Base-by-base conservation (phyloP, 2,329 filamentous ascomycete species). In the Botryosphaeria agaves region DNA sequence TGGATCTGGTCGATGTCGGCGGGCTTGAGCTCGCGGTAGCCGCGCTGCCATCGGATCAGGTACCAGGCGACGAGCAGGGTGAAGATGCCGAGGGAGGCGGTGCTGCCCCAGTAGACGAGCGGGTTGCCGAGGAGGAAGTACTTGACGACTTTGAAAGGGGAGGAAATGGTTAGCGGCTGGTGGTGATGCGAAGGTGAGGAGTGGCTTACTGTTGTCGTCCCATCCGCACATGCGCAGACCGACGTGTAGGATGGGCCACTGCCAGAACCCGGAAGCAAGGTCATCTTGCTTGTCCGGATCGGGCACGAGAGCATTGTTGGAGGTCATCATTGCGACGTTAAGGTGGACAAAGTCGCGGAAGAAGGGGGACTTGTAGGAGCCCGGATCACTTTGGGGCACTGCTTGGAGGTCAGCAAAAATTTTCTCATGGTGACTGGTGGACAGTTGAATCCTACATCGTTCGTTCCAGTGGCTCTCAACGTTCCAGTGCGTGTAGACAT, bases 281-380 rank as follows among this genome's bases (percentile, higher is more conserved):
- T 98, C 89, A 47, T 98, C 89, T 55, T 98, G 89, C 69, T 98
- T 98, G 55, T 98, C 89, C 4, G 89, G 87, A 48, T 98, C 89
- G 3, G 89, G 89, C 14, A 98, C 83, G 27, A 98, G 72, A 15
- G 89, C 89, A 49, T 98, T 98, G 68, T 98, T 98, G 23, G 89
- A 95, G 3, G 89, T 98, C 87, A 95, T 94, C 89, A 98, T 98
- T 38, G 89, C 89, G 37, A 98, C 89, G 52, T 98, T 98, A 37
- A 95, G 64, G 54, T 98, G 89, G 39, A 98, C 76, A 47, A 98
- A 98, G 56, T 98, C 89, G 51, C 92, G 85, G 48, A 93, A 66
- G 67, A 98, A 98, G 2, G 91, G 89, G 20, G 87, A 95, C 61
- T 81, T 92, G 64, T 94, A 98, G 33, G 81, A 76, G 45, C 79